A percentile compares a stretch with the other conserved stretches of the same genome.
phyloP scores from a whole-genome alignment of 192 early-diverging fungal species.

The Bifiguratus adelaidae region DNA sequence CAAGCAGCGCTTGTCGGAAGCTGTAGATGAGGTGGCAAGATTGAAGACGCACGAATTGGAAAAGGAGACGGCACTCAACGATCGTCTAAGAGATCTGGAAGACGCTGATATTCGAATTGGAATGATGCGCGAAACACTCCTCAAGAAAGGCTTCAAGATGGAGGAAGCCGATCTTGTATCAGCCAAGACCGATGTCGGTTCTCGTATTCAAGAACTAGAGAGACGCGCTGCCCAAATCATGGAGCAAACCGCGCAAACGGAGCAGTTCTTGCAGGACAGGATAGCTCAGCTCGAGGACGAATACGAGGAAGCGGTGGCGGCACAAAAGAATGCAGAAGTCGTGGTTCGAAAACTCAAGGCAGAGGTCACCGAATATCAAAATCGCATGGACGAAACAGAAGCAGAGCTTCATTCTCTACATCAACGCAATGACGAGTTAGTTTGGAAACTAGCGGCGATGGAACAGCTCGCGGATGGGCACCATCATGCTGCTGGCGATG shows the following conservation, averaged over 20 bases:
- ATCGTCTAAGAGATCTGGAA: slow-evolving; percentile 29
- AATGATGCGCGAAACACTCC: slow-evolving; percentile 33
- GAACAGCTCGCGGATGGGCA: too few relatives aligned
- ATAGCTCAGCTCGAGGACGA: slow-evolving; percentile 28
- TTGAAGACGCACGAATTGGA: slow-evolving; percentile 22
- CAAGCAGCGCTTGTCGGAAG: slow-evolving; percentile 25
- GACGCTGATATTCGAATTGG: slow-evolving; percentile 32
- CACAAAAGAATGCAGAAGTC: slow-evolving; percentile 19
- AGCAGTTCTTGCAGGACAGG: neutral
- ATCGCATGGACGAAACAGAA: neutral
- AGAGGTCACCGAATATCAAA: slow-evolving; percentile 6
- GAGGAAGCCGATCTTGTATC: slow-evolving; percentile 5
- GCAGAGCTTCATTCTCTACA: neutral
- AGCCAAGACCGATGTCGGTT: neutral
- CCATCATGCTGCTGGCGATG: too few relatives aligned
- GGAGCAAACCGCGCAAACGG: neutral
- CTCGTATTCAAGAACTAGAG: slow-evolving; percentile 1
- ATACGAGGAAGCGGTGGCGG: slow-evolving; percentile 22
- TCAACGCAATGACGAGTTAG: neutral
- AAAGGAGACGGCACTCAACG: slow-evolving; percentile 23
- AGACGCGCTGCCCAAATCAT: too few relatives aligned
- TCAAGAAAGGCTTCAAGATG: slow-evolving; percentile 29
- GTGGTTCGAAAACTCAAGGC: slow-evolving; percentile 17
- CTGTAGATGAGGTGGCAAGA: slow-evolving; percentile 20
- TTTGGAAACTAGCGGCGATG: neutral